phyloP scores from a whole-genome alignment of 768 basidiomycete species.

The Suillus americanus region DNA sequence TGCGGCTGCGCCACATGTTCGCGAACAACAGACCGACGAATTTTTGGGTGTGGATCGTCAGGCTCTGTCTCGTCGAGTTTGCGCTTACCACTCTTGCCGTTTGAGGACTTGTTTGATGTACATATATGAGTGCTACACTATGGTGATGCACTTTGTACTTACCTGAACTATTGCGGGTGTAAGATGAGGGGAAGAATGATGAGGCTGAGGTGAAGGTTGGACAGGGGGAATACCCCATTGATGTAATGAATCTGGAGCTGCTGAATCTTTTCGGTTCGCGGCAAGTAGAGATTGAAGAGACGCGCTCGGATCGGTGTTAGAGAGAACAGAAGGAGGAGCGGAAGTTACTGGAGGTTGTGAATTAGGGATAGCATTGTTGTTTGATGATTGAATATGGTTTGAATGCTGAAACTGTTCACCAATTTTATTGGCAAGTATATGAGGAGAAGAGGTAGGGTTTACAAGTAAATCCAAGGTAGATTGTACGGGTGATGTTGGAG shows the following conservation, averaged over 20 bases:
- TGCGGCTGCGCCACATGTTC: constrained; percentile 61
- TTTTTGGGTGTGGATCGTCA: constrained; percentile 70
- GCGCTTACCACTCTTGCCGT: constrained; percentile 60
- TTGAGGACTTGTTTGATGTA: constrained; percentile 21
- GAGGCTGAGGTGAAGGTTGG: constrained; percentile 24
- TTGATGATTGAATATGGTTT: constrained; percentile 24
- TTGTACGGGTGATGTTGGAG: constrained; percentile 42
- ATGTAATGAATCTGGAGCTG: constrained; percentile 30
- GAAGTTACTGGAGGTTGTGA: constrained; percentile 31
- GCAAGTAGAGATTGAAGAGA: constrained; percentile 41
- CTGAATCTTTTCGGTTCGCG: constrained; percentile 31
- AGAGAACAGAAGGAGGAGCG: constrained; percentile 32
- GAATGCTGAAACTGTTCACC: constrained; percentile 30
- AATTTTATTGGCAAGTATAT: constrained; percentile 33
- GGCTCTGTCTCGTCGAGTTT: constrained; percentile 67
- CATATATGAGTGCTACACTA: constrained; percentile 24
- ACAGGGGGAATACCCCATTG: constrained; percentile 35
- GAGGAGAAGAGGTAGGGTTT: constrained; percentile 26
- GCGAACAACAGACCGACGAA: constrained; percentile 80
- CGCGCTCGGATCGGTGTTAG: constrained; percentile 39
- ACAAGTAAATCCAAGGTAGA: constrained; percentile 41
- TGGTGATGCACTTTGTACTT: constrained; percentile 17
- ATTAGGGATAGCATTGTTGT: constrained; percentile 28
- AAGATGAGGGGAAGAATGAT: constrained; percentile 31
- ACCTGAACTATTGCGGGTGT: constrained; percentile 40